These are phyloP conservation scores for Galeopsis tetrahit DNA, from an alignment of 257 asterid species.

Conservation along the genomic window DNA sequence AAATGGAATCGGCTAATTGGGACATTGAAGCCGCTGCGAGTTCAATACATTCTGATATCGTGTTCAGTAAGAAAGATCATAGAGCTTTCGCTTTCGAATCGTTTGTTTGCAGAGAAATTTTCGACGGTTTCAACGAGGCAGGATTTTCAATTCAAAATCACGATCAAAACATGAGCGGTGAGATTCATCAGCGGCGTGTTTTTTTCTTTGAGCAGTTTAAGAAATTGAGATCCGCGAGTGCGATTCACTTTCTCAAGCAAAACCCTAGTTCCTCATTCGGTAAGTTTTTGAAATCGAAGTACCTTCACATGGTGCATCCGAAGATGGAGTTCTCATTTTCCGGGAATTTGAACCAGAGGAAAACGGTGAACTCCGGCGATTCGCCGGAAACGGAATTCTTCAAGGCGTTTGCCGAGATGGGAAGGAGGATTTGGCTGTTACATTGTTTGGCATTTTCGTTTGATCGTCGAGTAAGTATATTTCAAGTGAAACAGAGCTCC, in stretches of 20 bases:
- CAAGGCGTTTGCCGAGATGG: constrained; percentile 87
- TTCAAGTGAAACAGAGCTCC: constrained; percentile 55
- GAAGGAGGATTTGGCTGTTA: constrained; percentile 80
- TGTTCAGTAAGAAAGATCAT: constrained; percentile 58
- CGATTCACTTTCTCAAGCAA: constrained; percentile 54
- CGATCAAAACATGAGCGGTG: constrained; percentile 34
- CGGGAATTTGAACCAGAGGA: constrained; percentile 84
- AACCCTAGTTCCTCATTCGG: constrained; percentile 63
- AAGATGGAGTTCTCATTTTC: constrained; percentile 90
- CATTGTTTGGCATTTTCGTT: constrained; percentile 78
- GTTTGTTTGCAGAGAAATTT: constrained; percentile 76
- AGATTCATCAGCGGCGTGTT: constrained; percentile 38
- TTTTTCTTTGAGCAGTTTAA: constrained; percentile 68
- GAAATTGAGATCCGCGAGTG: constrained; percentile 54
- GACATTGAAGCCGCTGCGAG: constrained; percentile 79
- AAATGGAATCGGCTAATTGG: constrained; percentile 88
- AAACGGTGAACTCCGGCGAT: constrained; percentile 72
- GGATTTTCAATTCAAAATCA: constrained; percentile 39
- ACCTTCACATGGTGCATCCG: constrained; percentile 81
- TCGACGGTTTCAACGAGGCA: constrained; percentile 61
- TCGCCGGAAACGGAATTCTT: constrained; percentile 88
- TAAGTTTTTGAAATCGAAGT: constrained; percentile 71
- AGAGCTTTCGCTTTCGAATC: constrained; percentile 80
- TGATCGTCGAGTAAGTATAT: constrained; percentile 54
- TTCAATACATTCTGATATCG: constrained; percentile 54